Conservation (phyloP, 306 rosid genomes). For the Pachyrhizus erosus region DNA sequence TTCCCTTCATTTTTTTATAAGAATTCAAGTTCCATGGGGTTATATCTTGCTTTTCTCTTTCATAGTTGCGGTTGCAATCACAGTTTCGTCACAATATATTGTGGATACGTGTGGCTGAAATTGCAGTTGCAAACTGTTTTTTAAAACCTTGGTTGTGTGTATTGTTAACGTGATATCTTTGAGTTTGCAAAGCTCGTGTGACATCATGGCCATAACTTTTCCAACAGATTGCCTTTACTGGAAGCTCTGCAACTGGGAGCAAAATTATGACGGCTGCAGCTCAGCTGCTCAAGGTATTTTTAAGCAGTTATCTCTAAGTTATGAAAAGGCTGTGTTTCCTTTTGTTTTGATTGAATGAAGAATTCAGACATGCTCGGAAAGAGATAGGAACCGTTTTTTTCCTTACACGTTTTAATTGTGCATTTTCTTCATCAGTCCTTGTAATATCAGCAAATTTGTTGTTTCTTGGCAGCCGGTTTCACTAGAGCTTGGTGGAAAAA, state of each 20-base stretch:
- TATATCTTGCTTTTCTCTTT: not conserved
- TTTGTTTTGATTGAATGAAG: constrained; percentile 28
- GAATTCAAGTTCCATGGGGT: constrained; percentile 6
- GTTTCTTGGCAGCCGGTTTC: constrained; percentile 86
- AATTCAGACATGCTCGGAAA: not conserved
- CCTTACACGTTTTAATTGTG: constrained; percentile 9
- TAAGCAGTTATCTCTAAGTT: constrained; percentile 23
- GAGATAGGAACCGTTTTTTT: not conserved
- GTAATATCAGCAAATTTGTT: constrained; percentile 32
- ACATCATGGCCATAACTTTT: constrained; percentile 24
- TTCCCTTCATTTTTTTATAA: not conserved
- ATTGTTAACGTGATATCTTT: not conserved
- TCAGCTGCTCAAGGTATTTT: constrained; percentile 76
- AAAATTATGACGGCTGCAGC: constrained; percentile 95
- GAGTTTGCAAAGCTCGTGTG: constrained; percentile 31
- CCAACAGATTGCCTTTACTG: constrained; percentile 93
- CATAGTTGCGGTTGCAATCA: no score
- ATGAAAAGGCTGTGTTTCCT: not conserved
- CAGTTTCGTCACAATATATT: no score
- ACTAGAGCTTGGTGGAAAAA: constrained; percentile 95
- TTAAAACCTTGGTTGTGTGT: not conserved
- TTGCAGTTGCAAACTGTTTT: no score
- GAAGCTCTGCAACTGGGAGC: constrained; percentile 91
- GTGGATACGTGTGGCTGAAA: no score
- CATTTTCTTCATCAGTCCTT: constrained; percentile 22